phyloP scores from a whole-genome alignment of 2,329 filamentous ascomycete genomes.

The Lojkania enalia region DNA sequence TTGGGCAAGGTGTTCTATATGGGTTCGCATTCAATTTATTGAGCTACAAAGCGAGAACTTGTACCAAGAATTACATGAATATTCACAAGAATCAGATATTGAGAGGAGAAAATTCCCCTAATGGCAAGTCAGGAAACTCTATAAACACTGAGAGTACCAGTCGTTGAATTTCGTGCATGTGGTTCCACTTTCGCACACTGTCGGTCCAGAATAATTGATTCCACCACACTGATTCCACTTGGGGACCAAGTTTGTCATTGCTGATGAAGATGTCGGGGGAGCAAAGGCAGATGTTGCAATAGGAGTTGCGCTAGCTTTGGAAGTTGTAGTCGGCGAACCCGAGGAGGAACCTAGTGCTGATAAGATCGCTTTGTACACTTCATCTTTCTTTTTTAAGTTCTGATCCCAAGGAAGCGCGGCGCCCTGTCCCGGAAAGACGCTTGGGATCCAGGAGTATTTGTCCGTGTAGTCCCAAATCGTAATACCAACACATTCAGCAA shows the following conservation, averaged over 20 bases:
- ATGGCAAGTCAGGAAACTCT: no score
- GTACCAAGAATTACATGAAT: no score
- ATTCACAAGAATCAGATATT: no score
- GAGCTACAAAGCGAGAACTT: no score
- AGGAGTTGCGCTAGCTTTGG: background rate
- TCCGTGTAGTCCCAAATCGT: constrained; percentile 61
- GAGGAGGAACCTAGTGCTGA: constrained; percentile 16
- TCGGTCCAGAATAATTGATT: constrained; percentile 15
- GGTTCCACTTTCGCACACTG: constrained; percentile 11
- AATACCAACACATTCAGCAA: constrained; percentile 61
- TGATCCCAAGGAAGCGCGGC: constrained; percentile 52
- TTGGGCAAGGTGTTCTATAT: no score
- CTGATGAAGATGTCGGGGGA: background rate
- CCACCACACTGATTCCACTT: constrained; percentile 34
- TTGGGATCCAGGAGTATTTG: constrained; percentile 52
- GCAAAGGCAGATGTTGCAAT: constrained; percentile 1
- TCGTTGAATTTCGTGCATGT: constrained; percentile 17
- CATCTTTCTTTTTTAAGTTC: constrained; percentile 49
- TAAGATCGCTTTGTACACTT: constrained; percentile 27
- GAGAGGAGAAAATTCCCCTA: no score
- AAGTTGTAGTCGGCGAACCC: background rate
- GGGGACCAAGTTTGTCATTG: constrained; percentile 4
- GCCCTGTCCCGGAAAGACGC: constrained; percentile 48
- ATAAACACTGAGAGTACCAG: constrained; percentile 18
- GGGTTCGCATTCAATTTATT: no score